A percentile compares a stretch with the other conserved stretches of the same genome.
phyloP scores from a whole-genome alignment of 148 eudicot species.

The Mesembryanthemum crystallinum region DNA sequence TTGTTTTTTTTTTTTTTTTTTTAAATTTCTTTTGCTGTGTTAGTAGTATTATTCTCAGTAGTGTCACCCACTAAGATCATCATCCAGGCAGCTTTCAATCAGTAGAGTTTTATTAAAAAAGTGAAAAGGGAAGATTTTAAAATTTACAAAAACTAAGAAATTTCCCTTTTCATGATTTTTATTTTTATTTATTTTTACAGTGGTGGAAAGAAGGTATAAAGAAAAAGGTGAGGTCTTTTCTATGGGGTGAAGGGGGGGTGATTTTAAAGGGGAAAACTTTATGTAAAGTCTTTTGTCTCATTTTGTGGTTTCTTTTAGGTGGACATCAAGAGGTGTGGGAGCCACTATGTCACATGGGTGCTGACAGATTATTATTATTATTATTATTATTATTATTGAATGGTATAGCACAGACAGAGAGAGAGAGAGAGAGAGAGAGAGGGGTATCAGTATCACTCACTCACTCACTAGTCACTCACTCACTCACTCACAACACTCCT shows the following conservation, averaged over 20 bases:
- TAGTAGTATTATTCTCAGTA: constrained; percentile 12
- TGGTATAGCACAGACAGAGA: constrained; percentile 12
- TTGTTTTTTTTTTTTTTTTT: background rate
- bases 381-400: no score
- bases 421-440: background rate
- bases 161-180: constrained; percentile 13
- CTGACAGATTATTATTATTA: constrained; percentile 52
- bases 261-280: constrained; percentile 39
- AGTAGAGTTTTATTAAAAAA: background rate
- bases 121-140: constrained; percentile 2
- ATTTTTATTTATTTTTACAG: background rate
- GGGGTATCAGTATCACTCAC: background rate
- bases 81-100: background rate
- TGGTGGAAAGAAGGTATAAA: constrained; percentile 8
- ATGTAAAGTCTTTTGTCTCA: constrained; percentile 57
- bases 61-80: constrained; percentile 24
- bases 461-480: background rate
- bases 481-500: constrained; percentile 34
- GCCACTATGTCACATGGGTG: constrained; percentile 73
- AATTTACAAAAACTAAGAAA: background rate
- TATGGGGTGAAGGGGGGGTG: background rate
- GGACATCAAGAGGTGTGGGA: constrained; percentile 50
- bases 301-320: constrained; percentile 67
- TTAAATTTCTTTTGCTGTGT: background rate
- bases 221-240: constrained; percentile 34